A percentile compares a stretch with the other conserved stretches of the same genome.
These are phyloP conservation scores for Cryptococcus sp. DNA, from an alignment of 1,284 basidiomycete species.

Conservation along the genomic window DNA sequence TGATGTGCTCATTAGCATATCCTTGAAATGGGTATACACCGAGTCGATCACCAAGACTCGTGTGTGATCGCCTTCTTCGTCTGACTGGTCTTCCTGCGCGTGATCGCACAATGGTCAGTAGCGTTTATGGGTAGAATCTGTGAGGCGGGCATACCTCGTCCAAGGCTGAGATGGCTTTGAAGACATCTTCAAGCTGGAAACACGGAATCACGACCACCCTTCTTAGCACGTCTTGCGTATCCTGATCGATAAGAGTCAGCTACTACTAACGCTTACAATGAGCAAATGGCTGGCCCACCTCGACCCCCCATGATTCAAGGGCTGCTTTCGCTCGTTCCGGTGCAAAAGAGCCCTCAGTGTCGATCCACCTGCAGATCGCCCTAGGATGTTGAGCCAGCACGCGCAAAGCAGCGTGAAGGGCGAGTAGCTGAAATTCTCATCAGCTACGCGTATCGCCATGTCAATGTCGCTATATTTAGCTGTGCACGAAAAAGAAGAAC, in stretches of 20 bases:
- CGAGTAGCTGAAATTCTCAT: conserved; percentile 33
- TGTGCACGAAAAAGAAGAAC: neutral
- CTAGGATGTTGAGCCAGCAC: conserved; percentile 22
- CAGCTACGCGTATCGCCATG: neutral
- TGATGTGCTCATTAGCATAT: conserved; percentile 37
- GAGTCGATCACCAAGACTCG: conserved; percentile 46
- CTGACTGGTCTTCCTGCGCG: neutral
- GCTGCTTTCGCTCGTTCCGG: conserved; percentile 37
- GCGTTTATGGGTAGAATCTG: neutral
- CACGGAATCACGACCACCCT: conserved; percentile 36
- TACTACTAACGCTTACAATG: neutral
- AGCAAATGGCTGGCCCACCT: conserved; percentile 28
- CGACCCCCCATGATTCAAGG: conserved; percentile 25
- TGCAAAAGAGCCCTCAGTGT: conserved; percentile 47
- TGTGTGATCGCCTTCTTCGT: neutral
- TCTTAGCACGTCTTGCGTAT: conserved; percentile 26
- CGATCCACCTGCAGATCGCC: conserved; percentile 45
- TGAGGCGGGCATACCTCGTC: conserved; percentile 6
- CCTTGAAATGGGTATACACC: conserved; percentile 42
- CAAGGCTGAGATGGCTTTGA: conserved; percentile 11
- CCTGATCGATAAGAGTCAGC: conserved; percentile 20
- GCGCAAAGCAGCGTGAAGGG: conserved; percentile 41
- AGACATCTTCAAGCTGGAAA: conserved; percentile 35
- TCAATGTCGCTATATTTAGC: neutral
- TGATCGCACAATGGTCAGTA: neutral